Base-by-base conservation (phyloP, 2,329 filamentous ascomycete genomes). In the Phaeosphaeria sp. region DNA sequence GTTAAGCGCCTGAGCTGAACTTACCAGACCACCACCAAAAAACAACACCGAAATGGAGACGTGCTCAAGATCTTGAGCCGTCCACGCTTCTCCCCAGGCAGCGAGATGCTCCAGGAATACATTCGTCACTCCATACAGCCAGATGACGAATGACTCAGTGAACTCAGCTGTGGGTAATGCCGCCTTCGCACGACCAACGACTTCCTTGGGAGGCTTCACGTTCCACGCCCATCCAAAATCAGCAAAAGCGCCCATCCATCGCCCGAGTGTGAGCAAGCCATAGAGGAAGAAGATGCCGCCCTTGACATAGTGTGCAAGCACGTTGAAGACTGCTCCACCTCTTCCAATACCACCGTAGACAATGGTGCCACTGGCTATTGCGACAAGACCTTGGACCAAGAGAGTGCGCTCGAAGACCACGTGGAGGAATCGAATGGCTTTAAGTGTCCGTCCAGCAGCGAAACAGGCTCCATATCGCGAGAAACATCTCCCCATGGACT, bases 171-270 rank as follows among this genome's bases (percentile, higher is more conserved):
- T 91, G 0, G 90, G 91, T 27, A 87, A 68, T 46, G 76, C 80
- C 41, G 82, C 77, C 50, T 87, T 87, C 85, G 89, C 90, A 71
- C 83, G 86, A 63, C 85, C 83, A 18, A 87, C 83, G 13, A 86
- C 72, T 10, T 81, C 81, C 57, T 78, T 76, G 5, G 80, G 72
- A 9, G 92, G 92, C 58, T 90, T 90, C 58, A 93, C 78, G 70
- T 98, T 98, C 94, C 94, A 97, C 0, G 93, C 92, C 94, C 94
- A 98, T 64, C 94, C 94, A 55, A 94, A 85, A 59, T 97, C 91
- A 56, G 90, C 89, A 74, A 96, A 98, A 74, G 90, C 91, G 23
- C 94, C 94, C 72, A 93, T 87, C 90, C 92, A 97, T 55, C 94
- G 89, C 27, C 92, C 93, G 3, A 98, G 83, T 0, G 92, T 96